Evolutionary conservation across 2,329 filamentous ascomycete species (phyloP), one percentile per base, ranked within the genome.

Genomic region (Arthrinium puccinioides): DNA sequence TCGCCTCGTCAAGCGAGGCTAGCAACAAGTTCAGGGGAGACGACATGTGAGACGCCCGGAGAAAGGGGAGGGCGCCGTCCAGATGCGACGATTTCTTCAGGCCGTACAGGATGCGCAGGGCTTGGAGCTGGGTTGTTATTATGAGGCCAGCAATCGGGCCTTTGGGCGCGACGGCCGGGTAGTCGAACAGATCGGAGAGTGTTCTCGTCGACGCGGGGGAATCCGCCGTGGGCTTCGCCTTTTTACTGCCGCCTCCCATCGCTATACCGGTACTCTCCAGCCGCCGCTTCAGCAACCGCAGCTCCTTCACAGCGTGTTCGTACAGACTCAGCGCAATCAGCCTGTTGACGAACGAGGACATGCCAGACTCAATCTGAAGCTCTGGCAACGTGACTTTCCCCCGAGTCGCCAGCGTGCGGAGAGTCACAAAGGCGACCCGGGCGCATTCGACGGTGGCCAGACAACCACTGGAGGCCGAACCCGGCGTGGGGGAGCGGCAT

Each of bases 311-410:
- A 0, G 85, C 84, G 39, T 82, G 65, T n/a, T 79, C 74, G 31
- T 83, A 74, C 36, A 88, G 57, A 1, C 76, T 75, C 32, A 87
- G 64, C 0, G 66, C 63, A 11, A 87, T 62, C 1, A 89, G 64
- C 52, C 80, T 86, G 26, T 74, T 74, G 26, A 82, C 60, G 37
- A 89, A 69, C 0, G 80, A 77, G 13, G 82, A 74, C 69, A 86
- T 84, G 37, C 84, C 85, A 41, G 69, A 79, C 53, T 89, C 85
- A 4, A 89, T 58, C 52, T 89, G 83, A 26, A 84, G 62, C 30
- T 74, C 70, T 2, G 76, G 70, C n/a, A 80, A 62, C 9, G 70
- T 61, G 9, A 77, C 61, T 8, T 70, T 66, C 6, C 72, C 61
- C 1, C 71, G 62, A 19, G 71, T 64, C 35, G 83, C 74, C 18